A percentile compares a stretch with the other conserved stretches of the same genome.
Evolutionary conservation across 495 filamentous ascomycete species (phyloP).

Genomic region (Penicillium argentinense): DNA sequence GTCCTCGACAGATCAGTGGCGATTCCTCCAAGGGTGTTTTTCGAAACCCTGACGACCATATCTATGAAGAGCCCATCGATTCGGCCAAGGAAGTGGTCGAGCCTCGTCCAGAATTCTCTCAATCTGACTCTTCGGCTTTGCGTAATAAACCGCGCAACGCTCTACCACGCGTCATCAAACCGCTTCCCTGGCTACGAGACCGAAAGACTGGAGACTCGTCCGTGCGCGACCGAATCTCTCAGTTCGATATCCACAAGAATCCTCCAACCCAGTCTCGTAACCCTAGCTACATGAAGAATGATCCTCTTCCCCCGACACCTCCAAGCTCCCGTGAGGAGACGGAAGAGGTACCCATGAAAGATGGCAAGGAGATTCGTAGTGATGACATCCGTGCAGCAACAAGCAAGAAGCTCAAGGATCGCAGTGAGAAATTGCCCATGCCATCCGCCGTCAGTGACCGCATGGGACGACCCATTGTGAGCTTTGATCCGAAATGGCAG

Average conservation of each 20-base stretch:
- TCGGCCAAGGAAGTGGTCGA: conserved; percentile 30
- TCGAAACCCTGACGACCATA: conserved; percentile 69
- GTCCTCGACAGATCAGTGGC: conserved; percentile 34
- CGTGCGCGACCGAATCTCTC: conserved; percentile 55
- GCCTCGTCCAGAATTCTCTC: conserved; percentile 31
- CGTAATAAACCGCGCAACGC: conserved; percentile 55
- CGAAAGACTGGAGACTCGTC: conserved; percentile 36
- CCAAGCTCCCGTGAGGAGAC: conserved; percentile 19
- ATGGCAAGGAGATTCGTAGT: conserved; percentile 77
- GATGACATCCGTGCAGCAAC: conserved; percentile 89
- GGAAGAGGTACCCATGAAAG: conserved; percentile 53
- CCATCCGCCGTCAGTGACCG: conserved; percentile 84
- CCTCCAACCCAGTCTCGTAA: conserved; percentile 74
- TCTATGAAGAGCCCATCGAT: conserved; percentile 79
- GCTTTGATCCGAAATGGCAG: conserved; percentile 83
- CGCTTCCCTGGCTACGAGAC: conserved; percentile 36
- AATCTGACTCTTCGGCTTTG: conserved; percentile 52
- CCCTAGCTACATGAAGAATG: conserved; percentile 69
- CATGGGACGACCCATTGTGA: conserved; percentile 86
- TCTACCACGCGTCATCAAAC: conserved; percentile 50
- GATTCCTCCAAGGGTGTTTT: conserved; percentile 48
- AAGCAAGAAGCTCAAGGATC: conserved; percentile 81
- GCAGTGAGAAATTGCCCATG: conserved; percentile 80
- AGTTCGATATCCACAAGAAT: conserved; percentile 74
- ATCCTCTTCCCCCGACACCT: conserved; percentile 33